A percentile compares a stretch with the other conserved stretches of the same genome.
These are phyloP conservation scores for Amesomyces nigricolor DNA, from an alignment of 2,329 filamentous ascomycete genomes.

Conservation along the genomic window DNA sequence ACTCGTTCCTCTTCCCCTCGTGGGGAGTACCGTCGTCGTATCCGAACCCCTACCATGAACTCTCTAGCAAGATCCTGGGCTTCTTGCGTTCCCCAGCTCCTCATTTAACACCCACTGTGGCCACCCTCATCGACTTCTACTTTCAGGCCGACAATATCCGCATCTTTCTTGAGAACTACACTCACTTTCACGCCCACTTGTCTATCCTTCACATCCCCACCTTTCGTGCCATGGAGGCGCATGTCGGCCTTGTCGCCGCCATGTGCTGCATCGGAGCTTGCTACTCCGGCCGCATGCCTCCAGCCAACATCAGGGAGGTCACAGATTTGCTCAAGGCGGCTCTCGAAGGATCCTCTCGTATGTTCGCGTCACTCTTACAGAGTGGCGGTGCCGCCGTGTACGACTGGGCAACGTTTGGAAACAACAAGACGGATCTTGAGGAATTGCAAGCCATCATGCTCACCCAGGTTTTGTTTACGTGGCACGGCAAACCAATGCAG, in stretches of 20 bases:
- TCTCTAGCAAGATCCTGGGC: conserved; percentile 51
- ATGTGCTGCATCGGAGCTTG: conserved; percentile 72
- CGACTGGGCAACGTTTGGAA: conserved; percentile 34
- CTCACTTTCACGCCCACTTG: conserved; percentile 68
- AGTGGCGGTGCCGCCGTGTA: conserved; percentile 36
- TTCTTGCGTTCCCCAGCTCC: conserved; percentile 54
- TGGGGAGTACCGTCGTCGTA: conserved; percentile 43
- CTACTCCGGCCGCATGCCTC: conserved; percentile 59
- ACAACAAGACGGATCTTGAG: conserved; percentile 46
- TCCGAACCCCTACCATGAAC: conserved; percentile 45
- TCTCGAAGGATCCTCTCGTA: conserved; percentile 50
- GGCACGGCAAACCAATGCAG: conserved; percentile 64
- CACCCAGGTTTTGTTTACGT: conserved; percentile 57
- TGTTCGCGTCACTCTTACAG: conserved; percentile 43
- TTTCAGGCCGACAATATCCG: conserved; percentile 64
- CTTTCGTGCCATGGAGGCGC: conserved; percentile 60
- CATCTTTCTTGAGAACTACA: conserved; percentile 65
- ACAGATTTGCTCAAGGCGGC: conserved; percentile 58
- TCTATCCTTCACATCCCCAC: conserved; percentile 66
- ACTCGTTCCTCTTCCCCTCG: conserved; percentile 45
- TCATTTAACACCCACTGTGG: conserved; percentile 47
- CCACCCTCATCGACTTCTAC: conserved; percentile 51
- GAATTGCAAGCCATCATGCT: conserved; percentile 63
- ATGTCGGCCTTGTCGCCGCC: conserved; percentile 60
- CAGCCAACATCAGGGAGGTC: conserved; percentile 59